Base-by-base conservation (phyloP, 1,284 basidiomycete species). In the Cutaneotrichosporon mucoides region DNA sequence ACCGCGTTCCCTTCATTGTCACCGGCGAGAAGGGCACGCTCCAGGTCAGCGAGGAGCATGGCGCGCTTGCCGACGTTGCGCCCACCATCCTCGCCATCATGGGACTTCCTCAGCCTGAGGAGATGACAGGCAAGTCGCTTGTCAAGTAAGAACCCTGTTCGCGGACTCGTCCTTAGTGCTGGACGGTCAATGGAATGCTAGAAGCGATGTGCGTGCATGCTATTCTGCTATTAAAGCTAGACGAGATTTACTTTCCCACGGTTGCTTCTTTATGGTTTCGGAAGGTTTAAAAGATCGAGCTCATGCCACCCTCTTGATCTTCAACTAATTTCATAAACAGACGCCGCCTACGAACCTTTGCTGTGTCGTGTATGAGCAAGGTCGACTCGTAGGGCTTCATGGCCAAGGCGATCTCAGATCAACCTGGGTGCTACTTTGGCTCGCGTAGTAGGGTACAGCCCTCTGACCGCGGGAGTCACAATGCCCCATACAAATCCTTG, bases 51-150 rank as follows among this genome's bases (percentile, higher is more conserved):
- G 82, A 81, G 60, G 81, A 83, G 67, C 68, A 69, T 43, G 89
- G 89, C 35, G 88, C 90, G 37, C 78, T 93, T 62, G 88, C 88
- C 64, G 91, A 93, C 77, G 90, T 94, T 61, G 90, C 90, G 4
- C 91, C 90, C 38, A 93, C 92, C 5, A 80, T 92, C 46, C 80
- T 93, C 64, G 88, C 84, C 62, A 76, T 93, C 49, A 79, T 93
- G 83, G 87, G 78, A 59, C 67, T 78, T 43, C 62, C 68, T 13
- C 68, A 76, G 60, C 73, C 73, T 5, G 67, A 74, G 40, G 62
- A 64, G 35, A 64, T 64, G 62, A 59, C 59, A 9, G 62, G 62
- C 57, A 48, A 59, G 46, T 64, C 62, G n/a, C 59, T 61, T 34
- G 54, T 38, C 16, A 59, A 59, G 46, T 55, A 61, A 45, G 12